phyloP scores from a whole-genome alignment of 208 protist genomes.

The Acanthamoeba castellanii region DNA sequence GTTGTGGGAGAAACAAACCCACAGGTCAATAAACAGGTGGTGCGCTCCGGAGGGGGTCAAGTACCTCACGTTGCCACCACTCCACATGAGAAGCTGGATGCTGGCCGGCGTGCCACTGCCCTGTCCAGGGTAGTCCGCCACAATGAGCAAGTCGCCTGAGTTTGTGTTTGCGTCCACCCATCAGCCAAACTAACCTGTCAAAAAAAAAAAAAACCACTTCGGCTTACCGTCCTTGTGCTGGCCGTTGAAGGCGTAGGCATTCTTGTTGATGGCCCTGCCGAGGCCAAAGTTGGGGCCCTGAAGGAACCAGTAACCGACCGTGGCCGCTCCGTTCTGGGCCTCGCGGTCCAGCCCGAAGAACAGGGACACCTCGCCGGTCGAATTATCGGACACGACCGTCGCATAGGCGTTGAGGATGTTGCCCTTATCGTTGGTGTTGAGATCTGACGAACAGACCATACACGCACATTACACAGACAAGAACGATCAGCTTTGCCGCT shows the following conservation, averaged over 20 bases:
- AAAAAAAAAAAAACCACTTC: too few relatives aligned
- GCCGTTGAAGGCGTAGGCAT: constrained; percentile 31
- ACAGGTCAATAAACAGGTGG: too few relatives aligned
- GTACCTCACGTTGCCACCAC: not conserved
- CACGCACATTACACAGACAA: not conserved
- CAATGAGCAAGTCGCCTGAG: not conserved
- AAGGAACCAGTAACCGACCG: constrained; percentile 8
- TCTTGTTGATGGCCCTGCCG: not conserved
- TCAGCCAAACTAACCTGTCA: too few relatives aligned
- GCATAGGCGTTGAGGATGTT: constrained; percentile 44
- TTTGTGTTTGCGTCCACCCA: too few relatives aligned
- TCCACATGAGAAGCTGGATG: not conserved
- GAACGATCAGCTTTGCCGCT: too few relatives aligned
- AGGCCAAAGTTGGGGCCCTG: not conserved
- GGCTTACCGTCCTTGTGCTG: not conserved
- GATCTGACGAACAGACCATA: not conserved
- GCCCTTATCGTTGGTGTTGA: constrained; percentile 35
- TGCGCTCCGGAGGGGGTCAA: too few relatives aligned
- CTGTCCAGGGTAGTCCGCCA: not conserved
- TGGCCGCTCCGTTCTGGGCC: not conserved
- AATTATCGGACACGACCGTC: not conserved
- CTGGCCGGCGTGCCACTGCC: not conserved
- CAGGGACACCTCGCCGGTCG: not conserved
- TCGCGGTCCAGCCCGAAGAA: constrained; percentile 17
- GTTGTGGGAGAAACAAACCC: too few relatives aligned